A percentile compares a stretch with the other conserved stretches of the same genome.
These are phyloP conservation scores for Plasmodium fragile DNA, from an alignment of 169 alveolate genomes.

Conservation along the genomic window DNA sequence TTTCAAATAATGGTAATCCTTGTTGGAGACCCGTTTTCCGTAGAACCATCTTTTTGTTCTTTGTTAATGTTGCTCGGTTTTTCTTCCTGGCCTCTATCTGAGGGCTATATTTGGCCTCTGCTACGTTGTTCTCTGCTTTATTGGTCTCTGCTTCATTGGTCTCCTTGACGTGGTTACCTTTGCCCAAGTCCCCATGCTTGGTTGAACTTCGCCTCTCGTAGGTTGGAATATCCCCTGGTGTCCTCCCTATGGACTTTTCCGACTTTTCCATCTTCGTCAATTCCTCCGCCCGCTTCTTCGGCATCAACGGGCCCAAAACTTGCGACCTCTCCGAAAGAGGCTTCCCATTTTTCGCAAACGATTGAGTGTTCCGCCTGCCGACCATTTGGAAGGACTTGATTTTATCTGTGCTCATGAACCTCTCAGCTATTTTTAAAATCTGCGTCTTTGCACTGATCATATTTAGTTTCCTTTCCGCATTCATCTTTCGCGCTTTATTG, in stretches of 20 bases:
- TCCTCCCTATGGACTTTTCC: neutral
- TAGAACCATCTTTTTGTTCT: neutral
- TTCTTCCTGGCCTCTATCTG: neutral
- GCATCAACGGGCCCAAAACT: constrained; percentile 11
- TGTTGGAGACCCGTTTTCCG: neutral
- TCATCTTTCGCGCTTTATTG: constrained; percentile 34
- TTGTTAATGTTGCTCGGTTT: neutral
- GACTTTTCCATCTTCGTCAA: neutral
- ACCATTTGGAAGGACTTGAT: constrained; percentile 33
- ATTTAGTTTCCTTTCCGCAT: constrained; percentile 34
- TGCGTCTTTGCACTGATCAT: constrained; percentile 60
- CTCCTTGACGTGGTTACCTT: neutral
- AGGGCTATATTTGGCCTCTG: neutral
- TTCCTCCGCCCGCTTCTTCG: neutral
- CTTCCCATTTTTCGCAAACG: constrained; percentile 16
- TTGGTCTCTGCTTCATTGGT: neutral
- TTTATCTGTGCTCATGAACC: constrained; percentile 44
- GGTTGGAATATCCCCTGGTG: neutral
- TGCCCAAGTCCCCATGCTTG: neutral
- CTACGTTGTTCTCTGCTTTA: neutral
- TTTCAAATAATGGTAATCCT: constrained; percentile 51
- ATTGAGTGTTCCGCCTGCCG: constrained; percentile 19
- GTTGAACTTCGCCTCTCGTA: neutral
- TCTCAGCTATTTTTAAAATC: constrained; percentile 54
- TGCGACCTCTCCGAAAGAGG: neutral